A percentile compares a stretch with the other conserved stretches of the same genome.
phyloP scores from a whole-genome alignment of 2,329 filamentous ascomycete genomes.

The Fusarium brevicatenulatum region DNA sequence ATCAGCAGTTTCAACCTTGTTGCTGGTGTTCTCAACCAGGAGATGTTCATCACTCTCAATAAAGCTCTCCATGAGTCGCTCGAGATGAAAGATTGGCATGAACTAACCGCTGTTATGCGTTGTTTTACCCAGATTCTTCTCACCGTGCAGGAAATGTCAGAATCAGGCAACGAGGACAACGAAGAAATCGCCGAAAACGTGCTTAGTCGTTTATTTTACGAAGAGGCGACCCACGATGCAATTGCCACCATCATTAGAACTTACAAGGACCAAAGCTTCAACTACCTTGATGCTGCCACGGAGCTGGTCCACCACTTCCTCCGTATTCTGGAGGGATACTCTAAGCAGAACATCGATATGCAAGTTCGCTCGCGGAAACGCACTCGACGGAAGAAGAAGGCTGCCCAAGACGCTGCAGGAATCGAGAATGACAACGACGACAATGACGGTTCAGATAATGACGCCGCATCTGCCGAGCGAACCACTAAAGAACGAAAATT shows the following conservation, averaged over 20 bases:
- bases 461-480: conserved; percentile 75
- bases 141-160: conserved; percentile 91
- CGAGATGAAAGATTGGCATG: conserved; percentile 87
- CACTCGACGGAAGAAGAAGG: conserved; percentile 77
- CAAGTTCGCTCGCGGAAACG: conserved; percentile 86
- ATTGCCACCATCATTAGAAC: conserved; percentile 81
- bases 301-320: conserved; percentile 93
- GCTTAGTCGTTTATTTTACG: conserved; percentile 96
- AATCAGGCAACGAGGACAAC: conserved; percentile 87
- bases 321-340: conserved; percentile 90
- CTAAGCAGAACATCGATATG: conserved; percentile 93
- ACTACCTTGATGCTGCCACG: conserved; percentile 91
- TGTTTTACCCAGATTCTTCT: conserved; percentile 95
- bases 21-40: conserved; percentile 89
- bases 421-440: conserved; percentile 65
- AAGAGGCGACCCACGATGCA: conserved; percentile 91
- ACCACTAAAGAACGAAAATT: conserved; percentile 88
- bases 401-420: conserved; percentile 53
- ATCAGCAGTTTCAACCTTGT: conserved; percentile 86
- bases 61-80: conserved; percentile 81
- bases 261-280: conserved; percentile 95
- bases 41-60: conserved; percentile 91
- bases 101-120: conserved; percentile 87
- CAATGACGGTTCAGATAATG: conserved; percentile 76
- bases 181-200: conserved; percentile 99